phyloP scores from a whole-genome alignment of 495 filamentous ascomycete species.

The Neurospora sp. region DNA sequence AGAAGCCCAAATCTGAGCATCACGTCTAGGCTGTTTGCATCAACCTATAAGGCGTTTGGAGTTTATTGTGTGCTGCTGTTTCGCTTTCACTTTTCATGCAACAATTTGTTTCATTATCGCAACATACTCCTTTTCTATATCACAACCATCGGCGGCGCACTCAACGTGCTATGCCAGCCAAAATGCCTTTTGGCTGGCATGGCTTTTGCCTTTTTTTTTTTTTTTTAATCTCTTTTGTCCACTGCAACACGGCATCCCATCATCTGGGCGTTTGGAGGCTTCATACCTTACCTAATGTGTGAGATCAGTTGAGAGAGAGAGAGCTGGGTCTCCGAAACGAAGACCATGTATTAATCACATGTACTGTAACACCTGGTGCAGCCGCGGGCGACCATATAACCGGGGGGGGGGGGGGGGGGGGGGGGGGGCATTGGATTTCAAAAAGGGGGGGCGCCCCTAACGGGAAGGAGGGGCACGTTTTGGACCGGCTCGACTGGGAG shows the following conservation, averaged over 20 bases:
- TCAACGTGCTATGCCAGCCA: neutral
- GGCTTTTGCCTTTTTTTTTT: neutral
- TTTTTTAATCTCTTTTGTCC: neutral
- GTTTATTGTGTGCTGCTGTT: neutral
- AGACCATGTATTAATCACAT: neutral
- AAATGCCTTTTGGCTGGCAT: neutral
- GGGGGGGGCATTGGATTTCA: too few species aligned
- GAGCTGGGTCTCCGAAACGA: neutral
- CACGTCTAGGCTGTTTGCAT: neutral
- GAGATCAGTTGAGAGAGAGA: neutral
- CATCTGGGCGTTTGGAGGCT: neutral
- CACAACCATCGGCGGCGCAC: neutral
- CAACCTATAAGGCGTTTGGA: neutral
- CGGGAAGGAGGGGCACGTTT: neutral
- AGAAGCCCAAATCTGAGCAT: slow-evolving; percentile 6
- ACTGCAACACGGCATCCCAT: neutral
- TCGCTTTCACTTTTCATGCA: neutral
- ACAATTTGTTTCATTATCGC: neutral
- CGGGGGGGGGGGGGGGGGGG: too few species aligned
- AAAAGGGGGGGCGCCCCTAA: neutral
- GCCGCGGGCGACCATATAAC: neutral
- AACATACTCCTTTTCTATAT: neutral
- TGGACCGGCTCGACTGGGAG: neutral
- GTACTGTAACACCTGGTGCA: neutral
- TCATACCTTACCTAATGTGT: neutral